These are phyloP conservation scores for Pelargonium nanum DNA, from an alignment of 345 rosid species.

Conservation along the genomic window DNA sequence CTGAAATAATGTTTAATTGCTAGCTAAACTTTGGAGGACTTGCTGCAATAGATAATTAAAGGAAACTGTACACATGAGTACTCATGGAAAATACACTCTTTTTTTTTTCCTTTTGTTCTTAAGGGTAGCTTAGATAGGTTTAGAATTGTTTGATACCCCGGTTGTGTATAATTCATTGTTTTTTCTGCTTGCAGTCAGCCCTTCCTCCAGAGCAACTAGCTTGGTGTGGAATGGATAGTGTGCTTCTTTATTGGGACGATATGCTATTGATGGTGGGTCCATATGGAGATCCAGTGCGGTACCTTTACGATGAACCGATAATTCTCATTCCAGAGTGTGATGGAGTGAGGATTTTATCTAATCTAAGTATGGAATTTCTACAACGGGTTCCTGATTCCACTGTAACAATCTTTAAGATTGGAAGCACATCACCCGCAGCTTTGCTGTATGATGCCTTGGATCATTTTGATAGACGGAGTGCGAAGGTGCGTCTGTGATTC, in stretches of 20 bases:
- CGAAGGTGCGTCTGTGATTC: conserved; percentile 45
- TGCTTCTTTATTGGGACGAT: conserved; percentile 91
- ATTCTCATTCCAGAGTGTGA: conserved; percentile 90
- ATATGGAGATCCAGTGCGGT: conserved; percentile 63
- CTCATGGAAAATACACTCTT: neutral
- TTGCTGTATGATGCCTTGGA: conserved; percentile 87
- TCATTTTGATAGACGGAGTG: conserved; percentile 92
- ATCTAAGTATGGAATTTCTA: conserved; percentile 77
- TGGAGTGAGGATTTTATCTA: conserved; percentile 90
- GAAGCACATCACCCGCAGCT: conserved; percentile 95
- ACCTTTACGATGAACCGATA: conserved; percentile 78
- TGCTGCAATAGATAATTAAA: no score
- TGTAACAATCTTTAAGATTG: conserved; percentile 83
- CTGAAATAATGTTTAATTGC: no score
- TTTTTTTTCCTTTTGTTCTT: neutral
- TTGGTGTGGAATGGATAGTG: conserved; percentile 96
- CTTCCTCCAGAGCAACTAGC: conserved; percentile 96
- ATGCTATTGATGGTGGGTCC: conserved; percentile 94
- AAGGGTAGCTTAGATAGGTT: neutral
- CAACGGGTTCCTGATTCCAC: conserved; percentile 97
- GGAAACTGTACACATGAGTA: no score
- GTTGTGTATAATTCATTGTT: neutral
- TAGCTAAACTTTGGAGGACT: no score
- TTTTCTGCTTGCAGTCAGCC: conserved; percentile 47
- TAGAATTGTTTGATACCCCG: neutral